Conservation (phyloP, 78 protist species). For the Fonticula alba region DNA sequence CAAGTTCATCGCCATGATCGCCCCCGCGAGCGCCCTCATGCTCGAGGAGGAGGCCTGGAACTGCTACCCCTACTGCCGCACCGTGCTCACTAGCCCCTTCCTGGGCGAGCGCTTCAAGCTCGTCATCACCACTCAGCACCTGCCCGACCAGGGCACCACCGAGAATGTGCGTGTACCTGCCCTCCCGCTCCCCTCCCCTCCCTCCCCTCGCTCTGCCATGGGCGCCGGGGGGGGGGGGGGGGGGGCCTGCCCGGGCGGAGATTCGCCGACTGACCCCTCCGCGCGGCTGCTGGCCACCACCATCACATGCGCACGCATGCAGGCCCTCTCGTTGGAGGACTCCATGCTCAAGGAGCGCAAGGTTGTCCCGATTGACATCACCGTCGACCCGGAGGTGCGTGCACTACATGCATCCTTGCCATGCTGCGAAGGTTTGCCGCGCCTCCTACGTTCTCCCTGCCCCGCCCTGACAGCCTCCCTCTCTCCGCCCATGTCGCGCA, state of each 20-base stretch:
- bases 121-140: slow-evolving; percentile 46
- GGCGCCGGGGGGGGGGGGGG: no score
- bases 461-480: no score
- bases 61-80: slow-evolving; percentile 62
- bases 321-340: no score
- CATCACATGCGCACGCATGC: neutral
- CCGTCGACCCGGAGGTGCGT: slow-evolving; percentile 1
- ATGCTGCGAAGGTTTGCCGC: no score
- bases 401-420: no score
- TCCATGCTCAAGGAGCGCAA: no score
- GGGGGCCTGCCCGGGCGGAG: no score
- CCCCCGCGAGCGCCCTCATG: slow-evolving; percentile 40
- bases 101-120: slow-evolving; percentile 33
- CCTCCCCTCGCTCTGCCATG: no score
- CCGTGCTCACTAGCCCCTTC: slow-evolving; percentile 36
- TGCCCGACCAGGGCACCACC: slow-evolving; percentile 12
- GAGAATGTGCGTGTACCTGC: slow-evolving; percentile 19
- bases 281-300: no score
- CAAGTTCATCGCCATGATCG: slow-evolving; percentile 17
- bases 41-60: slow-evolving; percentile 77
- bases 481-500: no score
- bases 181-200: neutral
- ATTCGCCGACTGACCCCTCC: no score
- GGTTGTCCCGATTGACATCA: slow-evolving; percentile 46
- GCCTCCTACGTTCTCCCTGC: no score